Percentiles rank a stretch among this genome's conserved stretches.
Evolutionary conservation across 208 protist species (phyloP).

Genomic region (Acanthamoeba royreba): DNA sequence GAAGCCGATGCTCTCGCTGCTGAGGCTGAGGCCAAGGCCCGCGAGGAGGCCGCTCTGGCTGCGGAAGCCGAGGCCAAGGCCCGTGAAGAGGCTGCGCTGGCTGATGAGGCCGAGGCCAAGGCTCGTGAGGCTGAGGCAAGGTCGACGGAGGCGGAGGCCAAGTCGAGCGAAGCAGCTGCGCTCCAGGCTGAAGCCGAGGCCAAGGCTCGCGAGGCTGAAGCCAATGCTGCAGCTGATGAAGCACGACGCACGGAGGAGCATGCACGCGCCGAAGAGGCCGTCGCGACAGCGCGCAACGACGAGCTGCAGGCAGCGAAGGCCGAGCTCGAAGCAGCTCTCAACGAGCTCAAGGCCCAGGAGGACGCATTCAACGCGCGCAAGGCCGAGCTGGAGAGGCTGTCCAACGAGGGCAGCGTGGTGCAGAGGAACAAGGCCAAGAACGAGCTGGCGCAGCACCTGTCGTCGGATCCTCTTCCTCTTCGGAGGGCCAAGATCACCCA

Average conservation of each 20-base stretch:
- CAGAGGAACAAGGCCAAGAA: conserved; percentile 42
- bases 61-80: not conserved
- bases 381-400: not conserved
- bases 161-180: not conserved
- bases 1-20: conserved; percentile 23
- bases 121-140: not conserved
- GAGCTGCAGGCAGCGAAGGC: conserved; percentile 43
- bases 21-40: not conserved
- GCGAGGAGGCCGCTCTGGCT: not conserved
- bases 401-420: conserved; percentile 19
- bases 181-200: conserved; percentile 32
- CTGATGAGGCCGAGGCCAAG: not conserved
- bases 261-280: not conserved
- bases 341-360: conserved; percentile 53
- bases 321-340: conserved; percentile 28
- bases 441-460: not conserved
- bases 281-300: not conserved
- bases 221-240: not conserved
- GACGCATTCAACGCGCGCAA: conserved; percentile 25
- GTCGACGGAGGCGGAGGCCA: not conserved
- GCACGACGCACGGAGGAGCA: not conserved
- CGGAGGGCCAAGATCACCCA: not conserved
- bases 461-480: not conserved
- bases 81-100: not conserved
- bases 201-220: not conserved